These are phyloP conservation scores for Closterium sp. DNA, from an alignment of 139 green algal species.

Conservation along the genomic window DNA sequence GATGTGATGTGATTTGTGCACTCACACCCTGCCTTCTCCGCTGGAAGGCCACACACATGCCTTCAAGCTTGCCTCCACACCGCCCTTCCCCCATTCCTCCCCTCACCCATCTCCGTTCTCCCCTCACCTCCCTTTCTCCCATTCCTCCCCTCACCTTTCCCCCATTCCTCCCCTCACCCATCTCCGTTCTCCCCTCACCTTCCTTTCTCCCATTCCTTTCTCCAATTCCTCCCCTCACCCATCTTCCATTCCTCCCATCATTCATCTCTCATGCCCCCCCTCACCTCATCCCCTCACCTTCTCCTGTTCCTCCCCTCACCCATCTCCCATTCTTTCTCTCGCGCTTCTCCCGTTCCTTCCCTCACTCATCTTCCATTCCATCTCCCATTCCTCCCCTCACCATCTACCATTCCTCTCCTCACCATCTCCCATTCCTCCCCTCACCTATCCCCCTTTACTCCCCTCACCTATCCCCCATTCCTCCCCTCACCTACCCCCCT, in stretches of 20 bases:
- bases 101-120: no score
- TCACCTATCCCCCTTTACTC: background rate
- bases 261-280: background rate
- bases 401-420: constrained; percentile 4
- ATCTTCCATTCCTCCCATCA: background rate
- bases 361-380: background rate
- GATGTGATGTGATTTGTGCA: no score
- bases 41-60: no score
- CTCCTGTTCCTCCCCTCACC: constrained; percentile 3
- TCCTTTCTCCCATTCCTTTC: no score
- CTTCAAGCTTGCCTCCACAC: no score
- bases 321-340: background rate
- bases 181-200: no score
- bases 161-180: no score
- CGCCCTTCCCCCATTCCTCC: no score
- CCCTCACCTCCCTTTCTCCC: no score
- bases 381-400: constrained; percentile 1
- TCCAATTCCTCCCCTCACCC: no score
- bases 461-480: background rate
- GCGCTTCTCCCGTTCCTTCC: background rate
- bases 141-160: no score
- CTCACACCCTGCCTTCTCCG: no score
- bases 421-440: background rate
- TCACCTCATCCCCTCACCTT: background rate
- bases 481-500: background rate